A percentile compares a stretch with the other conserved stretches of the same genome.
Evolutionary conservation across 2,329 filamentous ascomycete genomes (phyloP).

Genomic region (Fusarium aywerte): DNA sequence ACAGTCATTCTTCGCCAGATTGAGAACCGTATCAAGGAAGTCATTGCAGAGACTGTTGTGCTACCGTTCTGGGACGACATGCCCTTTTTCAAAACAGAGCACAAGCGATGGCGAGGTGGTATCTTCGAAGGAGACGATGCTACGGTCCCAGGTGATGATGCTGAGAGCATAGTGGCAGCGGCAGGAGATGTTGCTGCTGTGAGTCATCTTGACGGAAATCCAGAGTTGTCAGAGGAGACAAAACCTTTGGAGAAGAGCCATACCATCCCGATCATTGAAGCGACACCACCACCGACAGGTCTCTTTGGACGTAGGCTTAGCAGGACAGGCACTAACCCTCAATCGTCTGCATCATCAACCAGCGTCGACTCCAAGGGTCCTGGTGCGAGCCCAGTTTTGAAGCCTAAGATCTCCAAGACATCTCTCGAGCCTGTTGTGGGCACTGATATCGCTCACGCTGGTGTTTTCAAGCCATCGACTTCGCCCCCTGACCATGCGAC

Average conservation of each 20-base stretch:
- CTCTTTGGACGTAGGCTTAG: conserved; percentile 63
- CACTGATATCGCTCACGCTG: conserved; percentile 73
- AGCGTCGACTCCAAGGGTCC: conserved; percentile 60
- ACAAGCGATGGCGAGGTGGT: conserved; percentile 84
- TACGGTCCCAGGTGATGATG: conserved; percentile 47
- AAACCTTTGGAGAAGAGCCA: conserved; percentile 67
- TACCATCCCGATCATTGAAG: conserved; percentile 59
- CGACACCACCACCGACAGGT: conserved; percentile 50
- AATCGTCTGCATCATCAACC: conserved; percentile 58
- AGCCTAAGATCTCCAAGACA: conserved; percentile 53
- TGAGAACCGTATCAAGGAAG: conserved; percentile 93
- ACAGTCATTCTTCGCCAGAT: conserved; percentile 91
- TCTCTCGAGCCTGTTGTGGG: conserved; percentile 73
- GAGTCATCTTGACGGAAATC: conserved; percentile 56
- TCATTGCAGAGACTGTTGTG: conserved; percentile 91
- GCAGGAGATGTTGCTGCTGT: conserved; percentile 61
- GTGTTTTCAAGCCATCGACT: conserved; percentile 68
- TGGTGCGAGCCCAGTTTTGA: conserved; percentile 49
- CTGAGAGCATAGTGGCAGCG: conserved; percentile 46
- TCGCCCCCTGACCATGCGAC: conserved; percentile 70
- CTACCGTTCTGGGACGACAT: conserved; percentile 96
- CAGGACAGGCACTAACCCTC: conserved; percentile 50
- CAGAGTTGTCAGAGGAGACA: conserved; percentile 54
- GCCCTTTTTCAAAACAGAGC: conserved; percentile 85
- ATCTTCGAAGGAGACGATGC: conserved; percentile 74